Base-by-base conservation (phyloP, 768 basidiomycete genomes). In the Ramaria sp. region DNA sequence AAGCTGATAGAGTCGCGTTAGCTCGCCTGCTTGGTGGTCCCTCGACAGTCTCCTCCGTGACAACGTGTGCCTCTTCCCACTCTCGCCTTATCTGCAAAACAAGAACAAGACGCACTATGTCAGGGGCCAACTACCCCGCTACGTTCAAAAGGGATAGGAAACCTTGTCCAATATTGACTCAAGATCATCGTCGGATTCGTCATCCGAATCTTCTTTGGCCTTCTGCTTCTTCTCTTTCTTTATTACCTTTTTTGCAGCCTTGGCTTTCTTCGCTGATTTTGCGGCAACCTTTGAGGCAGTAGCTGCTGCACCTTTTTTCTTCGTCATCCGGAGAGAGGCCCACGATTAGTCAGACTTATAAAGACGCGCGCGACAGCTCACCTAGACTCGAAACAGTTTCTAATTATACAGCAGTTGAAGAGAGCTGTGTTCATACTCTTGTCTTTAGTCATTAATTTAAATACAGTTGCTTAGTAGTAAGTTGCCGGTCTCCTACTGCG, bases 111-210 rank as follows among this genome's bases (percentile, higher is more conserved):
- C 13, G 34, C n/a, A 10, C 13, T 19, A 7, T 15, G 41, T 54
- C 59, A 50, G 31, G 17, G 12, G 17, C 24, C 45, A 10, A 6
- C 7, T 30, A 24, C 4, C 48, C 20, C 9, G n/a, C 13, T 13
- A 39, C n/a, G 33, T 37, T 15, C 27, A 52, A 39, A 22, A 11
- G n/a, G 15, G n/a, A 17, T 10, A 19, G 4, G 20, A 45, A 60
- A 89, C 89, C 77, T 81, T 80, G 64, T 89, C 91, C 33, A 94
- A 76, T 58, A 94, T 91, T 2, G 75, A 79, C 64, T 95, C 89
- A 5, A 95, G 75, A 74, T 94, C 88, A 60, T 71, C 68, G 38
- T 73, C 72, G 13, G 86, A 83, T 30, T 80, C 78, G 41, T 81
- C 82, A 5, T 74, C 76, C 34, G 83, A 79, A 70, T 76, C 59